These are phyloP conservation scores for Populus davidiana DNA, from an alignment of 345 rosid species.

Conservation along the genomic window DNA sequence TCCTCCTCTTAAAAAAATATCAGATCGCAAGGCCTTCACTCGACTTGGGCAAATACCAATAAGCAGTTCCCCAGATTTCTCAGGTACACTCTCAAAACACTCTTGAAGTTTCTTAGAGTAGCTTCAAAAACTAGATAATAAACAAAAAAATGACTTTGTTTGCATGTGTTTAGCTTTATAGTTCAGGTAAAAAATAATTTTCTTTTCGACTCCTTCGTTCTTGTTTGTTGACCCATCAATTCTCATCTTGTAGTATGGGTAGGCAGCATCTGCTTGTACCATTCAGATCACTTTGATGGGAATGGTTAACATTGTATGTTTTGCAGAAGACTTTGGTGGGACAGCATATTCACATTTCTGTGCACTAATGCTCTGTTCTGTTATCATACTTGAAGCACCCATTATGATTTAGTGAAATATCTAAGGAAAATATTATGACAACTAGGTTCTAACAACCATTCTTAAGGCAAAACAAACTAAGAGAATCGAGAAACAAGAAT, in stretches of 20 bases:
- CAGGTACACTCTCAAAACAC: constrained; percentile 28
- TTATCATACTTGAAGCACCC: neutral
- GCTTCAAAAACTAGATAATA: neutral
- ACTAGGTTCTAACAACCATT: neutral
- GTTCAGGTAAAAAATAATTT: neutral
- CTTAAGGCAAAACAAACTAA: neutral
- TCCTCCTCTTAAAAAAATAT: constrained; percentile 54
- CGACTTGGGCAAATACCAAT: constrained; percentile 35
- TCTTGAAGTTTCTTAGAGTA: neutral
- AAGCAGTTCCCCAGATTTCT: constrained; percentile 37
- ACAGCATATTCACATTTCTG: neutral
- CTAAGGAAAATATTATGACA: neutral
- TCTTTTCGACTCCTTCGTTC: neutral
- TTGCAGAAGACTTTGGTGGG: neutral
- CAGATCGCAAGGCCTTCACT: constrained; percentile 42
- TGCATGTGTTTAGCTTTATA: neutral
- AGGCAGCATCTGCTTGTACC: neutral
- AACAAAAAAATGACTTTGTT: neutral
- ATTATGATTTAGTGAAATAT: neutral
- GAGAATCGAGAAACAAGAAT: neutral
- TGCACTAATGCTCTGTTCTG: neutral
- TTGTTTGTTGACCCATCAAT: neutral
- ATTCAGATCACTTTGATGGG: neutral
- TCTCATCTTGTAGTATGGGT: neutral
- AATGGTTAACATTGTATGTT: neutral